phyloP scores from a whole-genome alignment of 768 basidiomycete species.

The Boletus rex-veris region DNA sequence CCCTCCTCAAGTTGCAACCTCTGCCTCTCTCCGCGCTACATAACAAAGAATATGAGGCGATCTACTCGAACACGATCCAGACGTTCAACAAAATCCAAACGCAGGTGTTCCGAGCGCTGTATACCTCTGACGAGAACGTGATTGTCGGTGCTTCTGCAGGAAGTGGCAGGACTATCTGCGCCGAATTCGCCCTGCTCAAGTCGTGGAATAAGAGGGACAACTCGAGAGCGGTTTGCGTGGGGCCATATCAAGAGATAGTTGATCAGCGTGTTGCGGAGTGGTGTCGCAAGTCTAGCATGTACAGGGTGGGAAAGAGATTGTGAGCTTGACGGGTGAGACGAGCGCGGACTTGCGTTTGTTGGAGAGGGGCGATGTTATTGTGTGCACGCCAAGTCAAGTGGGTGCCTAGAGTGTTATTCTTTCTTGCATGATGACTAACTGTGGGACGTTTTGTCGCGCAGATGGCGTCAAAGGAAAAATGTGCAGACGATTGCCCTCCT shows the following conservation, averaged over 20 bases:
- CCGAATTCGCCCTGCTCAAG: slow-evolving; percentile 93
- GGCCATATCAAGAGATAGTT: slow-evolving; percentile 98
- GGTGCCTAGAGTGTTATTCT: slow-evolving; percentile 21
- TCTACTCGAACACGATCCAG: slow-evolving; percentile 77
- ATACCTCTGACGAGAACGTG: slow-evolving; percentile 94
- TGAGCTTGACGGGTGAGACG: slow-evolving; percentile 91
- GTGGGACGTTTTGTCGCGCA: slow-evolving; percentile 93
- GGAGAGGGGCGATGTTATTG: slow-evolving; percentile 88
- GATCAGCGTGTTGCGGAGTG: slow-evolving; percentile 88
- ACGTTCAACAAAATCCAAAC: slow-evolving; percentile 99
- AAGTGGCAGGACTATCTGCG: slow-evolving; percentile 95
- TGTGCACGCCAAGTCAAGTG: slow-evolving; percentile 91
- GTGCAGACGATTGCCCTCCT: slow-evolving; percentile 90
- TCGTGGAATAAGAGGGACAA: slow-evolving; percentile 88
- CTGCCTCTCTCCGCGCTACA: slow-evolving; percentile 89
- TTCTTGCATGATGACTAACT: background rate
- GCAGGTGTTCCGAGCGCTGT: slow-evolving; percentile 97
- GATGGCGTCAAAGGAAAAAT: slow-evolving; percentile 97
- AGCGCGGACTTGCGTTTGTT: slow-evolving; percentile 86
- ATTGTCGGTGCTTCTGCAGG: slow-evolving; percentile 97
- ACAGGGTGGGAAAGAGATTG: slow-evolving; percentile 91
- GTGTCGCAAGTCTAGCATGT: slow-evolving; percentile 76
- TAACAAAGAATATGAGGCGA: slow-evolving; percentile 86
- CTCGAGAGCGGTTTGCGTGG: slow-evolving; percentile 87
- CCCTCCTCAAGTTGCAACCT: slow-evolving; percentile 88